Conservation (phyloP, 306 rosid genomes). For the Medicago arabica region DNA sequence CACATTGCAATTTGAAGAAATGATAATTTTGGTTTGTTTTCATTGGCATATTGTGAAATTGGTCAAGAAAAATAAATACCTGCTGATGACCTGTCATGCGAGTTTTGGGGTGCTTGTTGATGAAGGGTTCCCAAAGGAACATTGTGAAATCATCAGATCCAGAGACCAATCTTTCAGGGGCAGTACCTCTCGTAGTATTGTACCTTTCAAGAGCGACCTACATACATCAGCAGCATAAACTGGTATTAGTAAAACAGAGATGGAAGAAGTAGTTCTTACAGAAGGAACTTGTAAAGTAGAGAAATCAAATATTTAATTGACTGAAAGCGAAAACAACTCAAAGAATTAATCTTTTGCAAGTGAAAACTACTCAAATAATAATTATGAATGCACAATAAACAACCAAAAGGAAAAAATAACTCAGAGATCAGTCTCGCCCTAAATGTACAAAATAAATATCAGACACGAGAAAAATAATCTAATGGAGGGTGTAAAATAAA, state of each 20-base stretch:
- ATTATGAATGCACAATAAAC: too few relatives aligned
- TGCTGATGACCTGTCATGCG: constrained; percentile 97
- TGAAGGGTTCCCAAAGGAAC: constrained; percentile 95
- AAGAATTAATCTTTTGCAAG: too few relatives aligned
- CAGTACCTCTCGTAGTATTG: constrained; percentile 76
- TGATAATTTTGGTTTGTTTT: constrained; percentile 20
- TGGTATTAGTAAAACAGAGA: constrained; percentile 19
- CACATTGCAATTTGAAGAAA: constrained; percentile 31
- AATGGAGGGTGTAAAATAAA: too few relatives aligned
- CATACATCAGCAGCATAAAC: constrained; percentile 20
- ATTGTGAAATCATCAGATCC: constrained; percentile 97
- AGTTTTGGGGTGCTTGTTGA: constrained; percentile 87
- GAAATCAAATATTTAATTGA: not conserved
- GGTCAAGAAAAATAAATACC: constrained; percentile 49
- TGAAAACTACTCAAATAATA: not conserved
- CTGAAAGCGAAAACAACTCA: not conserved
- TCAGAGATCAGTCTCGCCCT: too few relatives aligned
- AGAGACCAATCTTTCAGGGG: constrained; percentile 95
- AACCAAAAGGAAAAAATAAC: too few relatives aligned
- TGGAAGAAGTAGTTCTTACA: not conserved
- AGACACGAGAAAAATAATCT: too few relatives aligned
- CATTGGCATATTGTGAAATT: constrained; percentile 14
- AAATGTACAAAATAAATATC: too few relatives aligned
- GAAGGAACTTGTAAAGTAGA: not conserved
- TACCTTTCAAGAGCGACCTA: constrained; percentile 97